Conservation (phyloP, 2,329 filamentous ascomycete genomes). For the Pseudophaeomoniella oleicola region DNA sequence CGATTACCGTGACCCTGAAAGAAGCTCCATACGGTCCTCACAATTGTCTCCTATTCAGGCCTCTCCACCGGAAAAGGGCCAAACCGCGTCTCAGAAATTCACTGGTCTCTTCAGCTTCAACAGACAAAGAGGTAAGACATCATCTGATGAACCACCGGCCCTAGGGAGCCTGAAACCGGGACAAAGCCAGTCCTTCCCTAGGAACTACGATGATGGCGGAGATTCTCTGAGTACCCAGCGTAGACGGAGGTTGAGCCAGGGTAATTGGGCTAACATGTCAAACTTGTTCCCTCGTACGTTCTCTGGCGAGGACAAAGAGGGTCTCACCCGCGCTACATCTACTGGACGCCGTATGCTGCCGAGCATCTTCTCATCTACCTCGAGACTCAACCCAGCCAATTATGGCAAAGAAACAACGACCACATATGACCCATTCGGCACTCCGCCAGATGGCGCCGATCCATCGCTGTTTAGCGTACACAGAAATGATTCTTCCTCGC, state of each 20-base stretch:
- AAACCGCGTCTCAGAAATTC: conserved; percentile 26
- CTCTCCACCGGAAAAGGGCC: conserved; percentile 5
- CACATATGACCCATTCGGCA: conserved; percentile 32
- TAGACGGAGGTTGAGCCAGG: conserved; percentile 38
- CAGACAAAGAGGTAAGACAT: conserved; percentile 46
- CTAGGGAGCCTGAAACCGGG: conserved; percentile 43
- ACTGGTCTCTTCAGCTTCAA: conserved; percentile 43
- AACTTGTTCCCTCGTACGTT: conserved; percentile 26
- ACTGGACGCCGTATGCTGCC: conserved; percentile 23
- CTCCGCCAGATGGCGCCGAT: conserved; percentile 30
- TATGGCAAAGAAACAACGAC: conserved; percentile 20
- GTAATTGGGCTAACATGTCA: conserved; percentile 38
- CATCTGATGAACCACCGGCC: conserved; percentile 41
- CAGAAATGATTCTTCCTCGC: conserved; percentile 27
- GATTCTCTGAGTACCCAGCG: conserved; percentile 35
- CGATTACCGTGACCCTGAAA: conserved; percentile 21
- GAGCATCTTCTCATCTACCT: conserved; percentile 27
- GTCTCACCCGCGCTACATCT: conserved; percentile 12
- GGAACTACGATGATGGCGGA: conserved; percentile 35
- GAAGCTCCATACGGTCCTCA: conserved; percentile 17
- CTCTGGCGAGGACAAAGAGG: conserved; percentile 14
- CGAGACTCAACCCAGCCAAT: conserved; percentile 7
- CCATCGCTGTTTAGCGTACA: conserved; percentile 27
- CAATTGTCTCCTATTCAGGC: conserved; percentile 9
- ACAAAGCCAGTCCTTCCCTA: conserved; percentile 51